Evolutionary conservation across 2,329 filamentous ascomycete genomes (phyloP).

Genomic region (Phoma sp.): DNA sequence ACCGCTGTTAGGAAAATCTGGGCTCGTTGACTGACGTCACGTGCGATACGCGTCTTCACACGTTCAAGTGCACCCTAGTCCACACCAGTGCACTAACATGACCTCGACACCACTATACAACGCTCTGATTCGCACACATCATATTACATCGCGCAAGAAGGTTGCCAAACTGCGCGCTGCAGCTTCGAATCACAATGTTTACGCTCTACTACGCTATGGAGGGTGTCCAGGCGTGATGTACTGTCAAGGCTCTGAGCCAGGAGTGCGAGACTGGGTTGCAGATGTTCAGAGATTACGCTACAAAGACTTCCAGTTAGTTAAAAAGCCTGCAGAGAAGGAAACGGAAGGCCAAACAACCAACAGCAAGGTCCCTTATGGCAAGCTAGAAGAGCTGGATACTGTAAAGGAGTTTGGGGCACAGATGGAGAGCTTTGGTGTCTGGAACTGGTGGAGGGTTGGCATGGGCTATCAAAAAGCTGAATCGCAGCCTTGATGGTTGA

Average conservation of each 20-base stretch:
- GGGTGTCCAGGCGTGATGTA: slow-evolving; percentile 81
- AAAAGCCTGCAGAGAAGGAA: slow-evolving; percentile 56
- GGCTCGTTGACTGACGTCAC: slow-evolving; percentile 38
- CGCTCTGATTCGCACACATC: slow-evolving; percentile 78
- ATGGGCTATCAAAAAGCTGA: slow-evolving; percentile 63
- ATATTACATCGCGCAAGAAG: slow-evolving; percentile 83
- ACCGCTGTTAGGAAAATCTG: slow-evolving; percentile 14
- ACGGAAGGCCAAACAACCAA: not conserved
- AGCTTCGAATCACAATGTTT: slow-evolving; percentile 66
- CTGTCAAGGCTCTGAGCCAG: slow-evolving; percentile 67
- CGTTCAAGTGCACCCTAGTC: not conserved
- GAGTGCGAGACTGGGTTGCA: slow-evolving; percentile 69
- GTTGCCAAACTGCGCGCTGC: slow-evolving; percentile 69
- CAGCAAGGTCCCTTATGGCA: slow-evolving; percentile 32
- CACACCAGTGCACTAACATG: slow-evolving; percentile 25
- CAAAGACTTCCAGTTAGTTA: slow-evolving; percentile 74
- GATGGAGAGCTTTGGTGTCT: slow-evolving; percentile 68
- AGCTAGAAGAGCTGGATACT: slow-evolving; percentile 64
- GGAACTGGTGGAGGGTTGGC: slow-evolving; percentile 70
- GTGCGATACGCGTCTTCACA: slow-evolving; percentile 20
- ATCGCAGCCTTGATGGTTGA: slow-evolving; percentile 13
- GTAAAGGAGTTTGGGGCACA: slow-evolving; percentile 69
- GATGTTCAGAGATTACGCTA: slow-evolving; percentile 71
- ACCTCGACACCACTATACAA: slow-evolving; percentile 50
- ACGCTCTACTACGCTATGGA: slow-evolving; percentile 71